Evolutionary conservation across 2,329 filamentous ascomycete genomes (phyloP).

Genomic region (Arthrinium puccinioides): DNA sequence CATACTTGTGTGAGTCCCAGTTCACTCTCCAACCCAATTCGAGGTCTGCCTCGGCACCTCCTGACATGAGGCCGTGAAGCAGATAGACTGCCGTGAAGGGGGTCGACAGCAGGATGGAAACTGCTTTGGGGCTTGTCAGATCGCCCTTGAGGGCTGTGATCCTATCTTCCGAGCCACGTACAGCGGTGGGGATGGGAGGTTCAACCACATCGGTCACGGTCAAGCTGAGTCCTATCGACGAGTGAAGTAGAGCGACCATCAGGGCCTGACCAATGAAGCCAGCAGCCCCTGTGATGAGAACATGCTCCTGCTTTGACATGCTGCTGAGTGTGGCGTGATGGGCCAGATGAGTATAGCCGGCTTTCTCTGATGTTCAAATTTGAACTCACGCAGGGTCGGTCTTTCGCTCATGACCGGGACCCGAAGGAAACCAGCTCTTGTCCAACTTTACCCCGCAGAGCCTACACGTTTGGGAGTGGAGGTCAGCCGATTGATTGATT

Average conservation of each 20-base stretch:
- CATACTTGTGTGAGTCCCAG: constrained; percentile 43
- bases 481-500: no score
- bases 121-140: constrained; percentile 23
- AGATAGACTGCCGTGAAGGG: constrained; percentile 43
- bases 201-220: constrained; percentile 49
- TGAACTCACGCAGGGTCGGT: no score
- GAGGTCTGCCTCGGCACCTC: constrained; percentile 52
- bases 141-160: constrained; percentile 19
- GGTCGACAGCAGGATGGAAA: constrained; percentile 20
- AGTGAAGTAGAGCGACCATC: constrained; percentile 44
- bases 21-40: constrained; percentile 48
- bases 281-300: no score
- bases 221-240: constrained; percentile 29
- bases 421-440: no score
- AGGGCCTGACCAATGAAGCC: constrained; percentile 60
- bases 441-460: no score
- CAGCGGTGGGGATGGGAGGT: constrained; percentile 39
- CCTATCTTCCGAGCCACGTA: constrained; percentile 13
- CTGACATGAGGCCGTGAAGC: constrained; percentile 59
- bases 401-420: no score
- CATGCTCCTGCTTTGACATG: no score
- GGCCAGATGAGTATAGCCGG: no score
- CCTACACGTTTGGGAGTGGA: no score
- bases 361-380: no score
- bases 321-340: no score